phyloP scores from a whole-genome alignment of 1,284 basidiomycete species.

The Leccinum griseonigrum region DNA sequence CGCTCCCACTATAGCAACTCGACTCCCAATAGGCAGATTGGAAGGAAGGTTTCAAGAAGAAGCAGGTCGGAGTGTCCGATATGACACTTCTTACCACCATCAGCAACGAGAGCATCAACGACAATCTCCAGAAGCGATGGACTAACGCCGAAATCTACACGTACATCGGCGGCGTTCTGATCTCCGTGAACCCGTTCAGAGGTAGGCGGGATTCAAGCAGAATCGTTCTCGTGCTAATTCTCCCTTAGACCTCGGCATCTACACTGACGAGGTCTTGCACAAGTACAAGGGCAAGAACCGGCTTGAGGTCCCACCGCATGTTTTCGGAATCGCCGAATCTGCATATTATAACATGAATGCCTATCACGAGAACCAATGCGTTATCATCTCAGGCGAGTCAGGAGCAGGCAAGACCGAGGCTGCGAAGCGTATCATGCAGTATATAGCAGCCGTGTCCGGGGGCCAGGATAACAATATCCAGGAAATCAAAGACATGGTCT shows the following conservation, averaged over 20 bases:
- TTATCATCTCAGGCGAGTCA: constrained; percentile 99
- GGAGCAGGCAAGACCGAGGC: constrained; percentile 98
- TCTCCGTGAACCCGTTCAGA: constrained; percentile 98
- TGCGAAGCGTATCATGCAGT: constrained; percentile 99
- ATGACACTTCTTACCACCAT: constrained; percentile 98
- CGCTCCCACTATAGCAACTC: constrained; percentile 2
- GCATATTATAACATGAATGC: constrained; percentile 99
- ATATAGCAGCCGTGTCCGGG: constrained; percentile 95
- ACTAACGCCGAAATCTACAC: constrained; percentile 97
- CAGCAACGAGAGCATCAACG: constrained; percentile 97
- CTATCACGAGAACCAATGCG: constrained; percentile 99
- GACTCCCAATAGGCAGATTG: constrained; percentile 76
- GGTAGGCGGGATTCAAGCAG: constrained; percentile 49
- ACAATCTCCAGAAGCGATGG: constrained; percentile 97
- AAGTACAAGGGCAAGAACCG: constrained; percentile 97
- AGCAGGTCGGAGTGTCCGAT: constrained; percentile 95
- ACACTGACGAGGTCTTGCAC: constrained; percentile 84
- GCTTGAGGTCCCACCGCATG: constrained; percentile 97
- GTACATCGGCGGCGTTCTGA: constrained; percentile 96
- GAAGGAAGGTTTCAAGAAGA: constrained; percentile 99
- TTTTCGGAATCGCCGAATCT: constrained; percentile 95
- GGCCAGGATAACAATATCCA: constrained; percentile 85
- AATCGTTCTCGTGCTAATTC: background rate
- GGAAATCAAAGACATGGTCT: constrained; percentile 99
- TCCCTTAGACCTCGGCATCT: constrained; percentile 87